Base-by-base conservation (phyloP, 2,329 filamentous ascomycete species). In the Thyridium curvatum region DNA sequence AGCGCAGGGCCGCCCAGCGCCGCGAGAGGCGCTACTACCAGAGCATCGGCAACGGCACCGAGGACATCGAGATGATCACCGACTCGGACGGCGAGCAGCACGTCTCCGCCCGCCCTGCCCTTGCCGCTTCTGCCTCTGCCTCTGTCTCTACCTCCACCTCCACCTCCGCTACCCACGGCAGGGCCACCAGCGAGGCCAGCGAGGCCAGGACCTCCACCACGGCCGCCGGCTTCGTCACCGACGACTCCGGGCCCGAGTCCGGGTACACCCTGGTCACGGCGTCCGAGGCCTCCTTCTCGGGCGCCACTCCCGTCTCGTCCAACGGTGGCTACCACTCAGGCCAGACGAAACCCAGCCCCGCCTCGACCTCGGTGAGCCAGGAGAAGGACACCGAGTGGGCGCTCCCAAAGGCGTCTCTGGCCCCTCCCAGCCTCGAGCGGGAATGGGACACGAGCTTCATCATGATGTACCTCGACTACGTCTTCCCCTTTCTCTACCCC, bases 401-500 rank as follows among this genome's bases (percentile, higher is more conserved):
- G 12, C 34, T 38, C 8, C 14, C 30, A 28, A 12, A 21, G 28
- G 29, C 40, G 2, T 29, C 35, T 9, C 28, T 44, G 8, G 34
- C 32, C 14, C 31, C 32, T 34, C 45, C 37, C 5, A 39, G 17
- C 15, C 14, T 43, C 7, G 41, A 45, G 3, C 30, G 45, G 9
- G 54, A 58, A 16, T 36, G 32, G 4, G 55, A 58, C 13, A 42
- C 54, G 8, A 47, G 54, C 49, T 65, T 71, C 32, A 57, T 74
- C 41, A 76, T 77, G 68, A 66, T 76, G 41, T 82, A 80, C 50
- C 62, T 82, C 34, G 78, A 83, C 52, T 71, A 76, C 45, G 65
- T 81, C 15, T 71, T 82, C 44, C 77, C 79, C 2, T 75, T 79
- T 46, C 58, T 82, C 1, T 82, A 77, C 50, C 79, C 79, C 3